phyloP scores from a whole-genome alignment of 495 filamentous ascomycete genomes.

The Lichenothelia convexa region DNA sequence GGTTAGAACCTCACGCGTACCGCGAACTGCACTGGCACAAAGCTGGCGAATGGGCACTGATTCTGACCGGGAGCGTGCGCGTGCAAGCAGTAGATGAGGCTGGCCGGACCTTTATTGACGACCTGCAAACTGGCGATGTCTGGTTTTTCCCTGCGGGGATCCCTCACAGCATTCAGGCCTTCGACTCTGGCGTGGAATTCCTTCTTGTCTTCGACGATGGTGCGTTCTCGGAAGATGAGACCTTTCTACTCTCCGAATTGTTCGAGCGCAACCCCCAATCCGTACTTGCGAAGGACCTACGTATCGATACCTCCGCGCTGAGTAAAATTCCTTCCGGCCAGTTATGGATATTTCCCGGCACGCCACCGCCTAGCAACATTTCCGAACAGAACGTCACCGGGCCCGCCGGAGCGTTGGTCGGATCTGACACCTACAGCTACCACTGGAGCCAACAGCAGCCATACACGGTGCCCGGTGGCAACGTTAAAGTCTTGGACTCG shows the following conservation, averaged over 20 bases:
- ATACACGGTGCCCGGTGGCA: conserved; percentile 39
- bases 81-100: conserved; percentile 42
- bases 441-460: conserved; percentile 46
- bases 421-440: conserved; percentile 44
- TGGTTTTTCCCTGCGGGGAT: conserved; percentile 55
- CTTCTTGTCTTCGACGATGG: conserved; percentile 54
- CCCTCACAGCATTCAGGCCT: conserved; percentile 49
- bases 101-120: conserved; percentile 46
- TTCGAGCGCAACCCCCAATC: conserved; percentile 42
- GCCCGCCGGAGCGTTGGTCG: too few relatives aligned
- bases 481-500: conserved; percentile 50
- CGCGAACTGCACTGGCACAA: too few relatives aligned
- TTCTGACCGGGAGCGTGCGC: conserved; percentile 46
- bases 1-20: too few relatives aligned
- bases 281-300: conserved; percentile 46
- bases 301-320: conserved; percentile 33
- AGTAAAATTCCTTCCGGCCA: conserved; percentile 38
- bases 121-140: conserved; percentile 46
- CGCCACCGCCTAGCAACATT: too few relatives aligned
- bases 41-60: conserved; percentile 45
- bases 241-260: conserved; percentile 48
- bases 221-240: conserved; percentile 48
- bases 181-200: conserved; percentile 48
- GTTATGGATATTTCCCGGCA: conserved; percentile 55
- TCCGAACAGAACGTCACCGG: too few relatives aligned